A percentile compares a stretch with the other conserved stretches of the same genome.
Conservation (phyloP, 768 basidiomycete species). For the Tulasnella sp. region DNA sequence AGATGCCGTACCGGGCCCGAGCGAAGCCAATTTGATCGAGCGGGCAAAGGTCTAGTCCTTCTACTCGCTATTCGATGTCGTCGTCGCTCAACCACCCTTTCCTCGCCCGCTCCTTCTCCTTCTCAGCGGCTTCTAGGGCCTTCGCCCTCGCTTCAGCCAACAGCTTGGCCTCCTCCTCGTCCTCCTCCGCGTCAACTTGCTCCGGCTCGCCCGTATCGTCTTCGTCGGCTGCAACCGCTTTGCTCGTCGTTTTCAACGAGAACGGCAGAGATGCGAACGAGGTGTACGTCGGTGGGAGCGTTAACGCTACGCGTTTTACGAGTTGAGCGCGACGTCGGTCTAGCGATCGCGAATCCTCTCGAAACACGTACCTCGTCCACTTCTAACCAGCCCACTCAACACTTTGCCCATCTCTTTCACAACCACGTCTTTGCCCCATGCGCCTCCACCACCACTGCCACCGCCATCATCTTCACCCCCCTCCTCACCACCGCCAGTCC, state of each 20-base stretch:
- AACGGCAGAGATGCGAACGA: not conserved
- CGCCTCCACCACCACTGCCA: not conserved
- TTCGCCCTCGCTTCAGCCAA: constrained; percentile 7
- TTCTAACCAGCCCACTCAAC: not conserved
- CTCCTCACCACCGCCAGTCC: not conserved
- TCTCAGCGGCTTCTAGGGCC: not conserved
- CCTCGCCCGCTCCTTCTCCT: not conserved
- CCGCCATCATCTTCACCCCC: not conserved
- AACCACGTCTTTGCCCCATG: not conserved
- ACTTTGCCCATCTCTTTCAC: not conserved
- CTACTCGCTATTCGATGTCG: constrained; percentile 26
- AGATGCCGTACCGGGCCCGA: too few species aligned
- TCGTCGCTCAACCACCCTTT: constrained; percentile 34
- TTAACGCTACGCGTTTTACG: not conserved
- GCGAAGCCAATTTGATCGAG: too few species aligned
- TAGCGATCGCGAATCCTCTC: not conserved
- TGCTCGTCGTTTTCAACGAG: not conserved
- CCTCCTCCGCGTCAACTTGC: not conserved
- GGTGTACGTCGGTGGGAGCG: constrained; percentile 20
- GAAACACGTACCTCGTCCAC: not conserved
- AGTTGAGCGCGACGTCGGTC: not conserved
- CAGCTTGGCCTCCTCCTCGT: not conserved
- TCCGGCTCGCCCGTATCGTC: constrained; percentile 20
- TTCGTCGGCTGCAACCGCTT: constrained; percentile 13
- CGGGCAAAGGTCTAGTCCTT: too few species aligned